A percentile compares a stretch with the other conserved stretches of the same genome.
These are phyloP conservation scores for Piloderma croceum DNA, from an alignment of 768 basidiomycete species.

Conservation along the genomic window DNA sequence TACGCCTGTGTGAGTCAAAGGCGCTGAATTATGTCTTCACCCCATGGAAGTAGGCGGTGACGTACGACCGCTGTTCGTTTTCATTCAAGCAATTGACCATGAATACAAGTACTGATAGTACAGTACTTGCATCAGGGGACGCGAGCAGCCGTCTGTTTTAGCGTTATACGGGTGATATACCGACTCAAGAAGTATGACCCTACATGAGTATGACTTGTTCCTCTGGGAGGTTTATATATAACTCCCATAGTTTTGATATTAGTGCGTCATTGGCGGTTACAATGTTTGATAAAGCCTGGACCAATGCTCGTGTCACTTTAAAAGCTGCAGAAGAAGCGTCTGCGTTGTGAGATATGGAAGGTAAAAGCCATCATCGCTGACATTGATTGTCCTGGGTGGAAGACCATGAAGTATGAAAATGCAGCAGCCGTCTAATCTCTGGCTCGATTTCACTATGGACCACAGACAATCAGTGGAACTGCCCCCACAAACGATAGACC, in stretches of 20 bases:
- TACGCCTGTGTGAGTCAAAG: slow-evolving; percentile 34
- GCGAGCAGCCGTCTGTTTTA: slow-evolving; percentile 50
- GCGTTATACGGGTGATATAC: slow-evolving; percentile 14
- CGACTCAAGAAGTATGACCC: slow-evolving; percentile 22
- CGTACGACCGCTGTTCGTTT: slow-evolving; percentile 52
- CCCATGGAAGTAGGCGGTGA: slow-evolving; percentile 7
- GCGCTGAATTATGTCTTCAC: slow-evolving; percentile 5
- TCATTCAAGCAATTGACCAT: slow-evolving; percentile 67
- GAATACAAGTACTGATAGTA: slow-evolving; percentile 61
- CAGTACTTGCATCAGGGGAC: slow-evolving; percentile 57
- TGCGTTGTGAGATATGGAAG: background rate
- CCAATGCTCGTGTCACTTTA: slow-evolving; percentile 55
- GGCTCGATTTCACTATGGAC: slow-evolving; percentile 61
- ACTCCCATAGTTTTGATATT: slow-evolving; percentile 54
- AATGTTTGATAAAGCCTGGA: slow-evolving; percentile 80
- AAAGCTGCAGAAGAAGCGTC: slow-evolving; percentile 41
- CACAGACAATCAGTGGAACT: slow-evolving; percentile 2
- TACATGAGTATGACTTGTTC: slow-evolving; percentile 74
- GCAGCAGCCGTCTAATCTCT: slow-evolving; percentile 58
- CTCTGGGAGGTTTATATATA: slow-evolving; percentile 62
- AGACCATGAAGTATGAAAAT: slow-evolving; percentile 73
- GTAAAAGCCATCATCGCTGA: slow-evolving; percentile 30
- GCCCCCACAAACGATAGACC: background rate
- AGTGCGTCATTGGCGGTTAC: slow-evolving; percentile 67
- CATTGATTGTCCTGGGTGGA: slow-evolving; percentile 57